phyloP scores from a whole-genome alignment of 2,329 filamentous ascomycete species.

The Kalaharituber pfeilii region DNA sequence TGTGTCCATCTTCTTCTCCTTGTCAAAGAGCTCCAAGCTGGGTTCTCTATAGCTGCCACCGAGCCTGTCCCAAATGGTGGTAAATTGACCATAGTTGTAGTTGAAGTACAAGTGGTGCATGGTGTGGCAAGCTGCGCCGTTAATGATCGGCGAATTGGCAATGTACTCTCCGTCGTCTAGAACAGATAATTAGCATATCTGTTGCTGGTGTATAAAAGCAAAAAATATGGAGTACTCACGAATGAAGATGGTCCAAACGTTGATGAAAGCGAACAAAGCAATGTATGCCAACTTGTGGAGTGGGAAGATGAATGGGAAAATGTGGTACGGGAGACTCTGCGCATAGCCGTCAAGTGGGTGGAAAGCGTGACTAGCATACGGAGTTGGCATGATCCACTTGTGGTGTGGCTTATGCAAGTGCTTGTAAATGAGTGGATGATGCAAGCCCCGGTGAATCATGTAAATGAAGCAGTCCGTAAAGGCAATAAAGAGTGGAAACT shows the following conservation, averaged over 20 bases:
- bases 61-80: constrained; percentile 76
- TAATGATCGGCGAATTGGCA: constrained; percentile 76
- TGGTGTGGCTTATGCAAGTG: constrained; percentile 89
- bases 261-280: constrained; percentile 74
- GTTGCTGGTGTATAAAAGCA: not conserved
- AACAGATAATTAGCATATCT: constrained; percentile 2
- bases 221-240: constrained; percentile 25
- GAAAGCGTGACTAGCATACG: constrained; percentile 83
- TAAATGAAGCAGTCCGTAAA: constrained; percentile 88
- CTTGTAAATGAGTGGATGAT: constrained; percentile 71
- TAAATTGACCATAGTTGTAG: constrained; percentile 92
- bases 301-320: constrained; percentile 85
- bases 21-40: constrained; percentile 67
- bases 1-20: constrained; percentile 69
- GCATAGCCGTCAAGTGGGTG: constrained; percentile 82
- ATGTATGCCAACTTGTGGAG: constrained; percentile 83
- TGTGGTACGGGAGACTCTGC: constrained; percentile 78
- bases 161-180: constrained; percentile 85
- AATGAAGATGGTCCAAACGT: constrained; percentile 94
- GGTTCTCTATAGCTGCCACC: constrained; percentile 76
- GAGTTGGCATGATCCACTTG: constrained; percentile 99
- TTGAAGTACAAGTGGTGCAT: constrained; percentile 79
- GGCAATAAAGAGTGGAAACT: constrained; percentile 73
- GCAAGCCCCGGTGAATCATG: constrained; percentile 73
- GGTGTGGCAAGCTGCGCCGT: constrained; percentile 85